Conservation (phyloP, 2,329 filamentous ascomycete genomes). For the Pyrenophora seminiperda region DNA sequence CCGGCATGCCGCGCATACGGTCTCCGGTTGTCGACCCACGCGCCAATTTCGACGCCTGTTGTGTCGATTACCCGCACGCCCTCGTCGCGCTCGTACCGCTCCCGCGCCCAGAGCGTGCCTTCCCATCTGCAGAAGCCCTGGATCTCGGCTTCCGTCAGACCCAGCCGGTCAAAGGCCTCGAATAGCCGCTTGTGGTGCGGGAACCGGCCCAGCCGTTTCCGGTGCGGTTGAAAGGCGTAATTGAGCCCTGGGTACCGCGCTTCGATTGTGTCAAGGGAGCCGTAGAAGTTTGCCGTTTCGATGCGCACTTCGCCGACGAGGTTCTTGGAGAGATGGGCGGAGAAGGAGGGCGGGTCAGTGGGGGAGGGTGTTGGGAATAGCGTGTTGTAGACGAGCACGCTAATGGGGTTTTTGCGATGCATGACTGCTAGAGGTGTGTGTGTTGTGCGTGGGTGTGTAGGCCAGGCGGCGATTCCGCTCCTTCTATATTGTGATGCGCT, state of each 20-base stretch:
- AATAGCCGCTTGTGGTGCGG: slow-evolving; percentile 78
- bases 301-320: slow-evolving; percentile 79
- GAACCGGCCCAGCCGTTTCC: slow-evolving; percentile 77
- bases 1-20: slow-evolving; percentile 1
- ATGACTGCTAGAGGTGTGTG: slow-evolving; percentile 54
- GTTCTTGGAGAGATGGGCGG: slow-evolving; percentile 69
- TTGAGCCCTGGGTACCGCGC: slow-evolving; percentile 82
- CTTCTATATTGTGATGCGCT: neutral
- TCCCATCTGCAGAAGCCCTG: slow-evolving; percentile 78
- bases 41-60: slow-evolving; percentile 68
- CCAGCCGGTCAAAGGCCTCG: slow-evolving; percentile 72
- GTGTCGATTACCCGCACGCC: slow-evolving; percentile 72
- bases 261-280: slow-evolving; percentile 77
- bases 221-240: slow-evolving; percentile 74
- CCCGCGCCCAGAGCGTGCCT: slow-evolving; percentile 81
- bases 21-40: slow-evolving; percentile 58
- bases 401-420: slow-evolving; percentile 71
- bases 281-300: slow-evolving; percentile 79
- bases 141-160: slow-evolving; percentile 72
- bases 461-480: neutral
- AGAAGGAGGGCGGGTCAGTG: slow-evolving; percentile 73
- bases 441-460: slow-evolving; percentile 3
- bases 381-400: slow-evolving; percentile 73
- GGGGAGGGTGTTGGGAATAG: slow-evolving; percentile 72
- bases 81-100: slow-evolving; percentile 78